phyloP scores from a whole-genome alignment of 345 rosid species.

The Lumnitzera racemosa region DNA sequence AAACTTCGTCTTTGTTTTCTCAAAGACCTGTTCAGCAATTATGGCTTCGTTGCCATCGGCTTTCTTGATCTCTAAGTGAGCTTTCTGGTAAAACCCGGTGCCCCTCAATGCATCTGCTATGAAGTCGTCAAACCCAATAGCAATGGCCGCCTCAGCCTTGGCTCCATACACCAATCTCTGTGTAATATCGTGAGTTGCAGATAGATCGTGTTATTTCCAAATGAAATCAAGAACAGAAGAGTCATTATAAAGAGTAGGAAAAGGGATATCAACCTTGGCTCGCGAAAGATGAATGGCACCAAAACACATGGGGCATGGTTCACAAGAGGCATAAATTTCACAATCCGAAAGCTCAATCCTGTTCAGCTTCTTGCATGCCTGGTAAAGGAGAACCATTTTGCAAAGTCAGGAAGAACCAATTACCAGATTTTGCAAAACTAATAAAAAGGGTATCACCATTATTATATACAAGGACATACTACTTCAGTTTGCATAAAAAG shows the following conservation, averaged over 20 bases:
- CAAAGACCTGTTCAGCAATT: conserved; percentile 85
- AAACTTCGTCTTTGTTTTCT: conserved; percentile 76
- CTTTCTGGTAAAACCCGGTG: conserved; percentile 55
- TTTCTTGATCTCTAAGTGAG: conserved; percentile 62
- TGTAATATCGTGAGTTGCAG: neutral
- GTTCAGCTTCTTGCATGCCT: conserved; percentile 63
- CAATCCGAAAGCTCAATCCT: conserved; percentile 52
- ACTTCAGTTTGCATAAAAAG: no score
- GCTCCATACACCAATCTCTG: conserved; percentile 68
- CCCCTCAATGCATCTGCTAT: conserved; percentile 58
- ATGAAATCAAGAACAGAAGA: neutral
- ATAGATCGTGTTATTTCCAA: neutral
- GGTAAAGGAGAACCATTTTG: conserved; percentile 2
- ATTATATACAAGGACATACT: no score
- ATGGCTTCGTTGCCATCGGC: conserved; percentile 70
- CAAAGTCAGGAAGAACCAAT: neutral
- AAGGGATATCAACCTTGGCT: conserved; percentile 31
- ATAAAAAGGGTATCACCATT: no score
- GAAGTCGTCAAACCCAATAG: conserved; percentile 78
- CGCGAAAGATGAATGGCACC: conserved; percentile 63
- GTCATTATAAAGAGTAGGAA: neutral
- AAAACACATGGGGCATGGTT: conserved; percentile 73
- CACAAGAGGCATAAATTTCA: conserved; percentile 60
- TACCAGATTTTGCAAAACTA: neutral
- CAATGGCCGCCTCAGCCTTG: conserved; percentile 67